Evolutionary conservation across 345 rosid genomes (phyloP).

Genomic region (Gossypioides kirkii): DNA sequence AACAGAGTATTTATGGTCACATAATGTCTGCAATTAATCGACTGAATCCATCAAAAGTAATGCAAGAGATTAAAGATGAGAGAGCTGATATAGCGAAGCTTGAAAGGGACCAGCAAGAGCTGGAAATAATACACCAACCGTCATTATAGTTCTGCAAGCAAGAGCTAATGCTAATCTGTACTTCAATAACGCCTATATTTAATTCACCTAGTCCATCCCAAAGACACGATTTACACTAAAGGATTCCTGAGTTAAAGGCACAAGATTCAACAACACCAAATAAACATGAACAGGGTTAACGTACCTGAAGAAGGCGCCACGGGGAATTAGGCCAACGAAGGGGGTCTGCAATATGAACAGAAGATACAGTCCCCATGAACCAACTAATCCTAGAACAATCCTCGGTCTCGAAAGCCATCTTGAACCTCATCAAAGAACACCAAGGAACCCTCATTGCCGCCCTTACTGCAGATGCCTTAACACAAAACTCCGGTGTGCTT

Average conservation of each 20-base stretch:
- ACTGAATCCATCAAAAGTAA: background rate
- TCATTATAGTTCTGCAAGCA: background rate
- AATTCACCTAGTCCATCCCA: background rate
- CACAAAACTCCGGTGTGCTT: conserved; percentile 80
- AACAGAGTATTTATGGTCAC: background rate
- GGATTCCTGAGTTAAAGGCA: background rate
- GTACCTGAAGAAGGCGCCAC: conserved; percentile 95
- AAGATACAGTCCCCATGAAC: conserved; percentile 89
- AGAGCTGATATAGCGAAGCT: background rate
- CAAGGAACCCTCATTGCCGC: conserved; percentile 76
- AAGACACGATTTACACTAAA: background rate
- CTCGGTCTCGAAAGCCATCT: conserved; percentile 94
- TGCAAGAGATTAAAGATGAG: background rate
- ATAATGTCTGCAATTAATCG: background rate
- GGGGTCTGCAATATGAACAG: conserved; percentile 84
- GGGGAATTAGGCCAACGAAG: conserved; percentile 89
- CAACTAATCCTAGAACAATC: conserved; percentile 92
- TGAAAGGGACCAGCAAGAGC: background rate
- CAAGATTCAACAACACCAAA: background rate
- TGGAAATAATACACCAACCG: background rate
- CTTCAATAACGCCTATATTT: background rate
- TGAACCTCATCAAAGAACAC: conserved; percentile 89
- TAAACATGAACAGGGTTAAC: background rate
- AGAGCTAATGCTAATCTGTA: background rate
- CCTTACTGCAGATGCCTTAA: conserved; percentile 53